These are phyloP conservation scores for Septoria linicola DNA, from an alignment of 2,329 filamentous ascomycete genomes.

Conservation along the genomic window DNA sequence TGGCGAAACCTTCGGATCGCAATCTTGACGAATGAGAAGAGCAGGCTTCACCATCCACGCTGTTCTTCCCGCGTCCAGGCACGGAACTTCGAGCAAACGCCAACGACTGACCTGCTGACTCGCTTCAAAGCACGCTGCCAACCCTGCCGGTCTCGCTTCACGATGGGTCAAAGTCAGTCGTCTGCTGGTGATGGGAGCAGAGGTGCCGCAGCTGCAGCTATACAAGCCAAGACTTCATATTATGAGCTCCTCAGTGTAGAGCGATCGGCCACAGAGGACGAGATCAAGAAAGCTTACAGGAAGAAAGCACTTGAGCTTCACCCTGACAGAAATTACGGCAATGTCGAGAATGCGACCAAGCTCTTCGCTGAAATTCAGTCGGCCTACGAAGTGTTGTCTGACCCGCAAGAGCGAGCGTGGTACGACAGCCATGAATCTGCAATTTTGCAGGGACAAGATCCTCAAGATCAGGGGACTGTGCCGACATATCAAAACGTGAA, in stretches of 20 bases:
- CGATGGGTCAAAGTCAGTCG: constrained; percentile 51
- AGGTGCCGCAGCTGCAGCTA: constrained; percentile 27
- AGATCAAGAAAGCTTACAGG: constrained; percentile 94
- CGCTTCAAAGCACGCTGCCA: no score
- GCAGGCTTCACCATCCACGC: no score
- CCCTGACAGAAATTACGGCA: constrained; percentile 87
- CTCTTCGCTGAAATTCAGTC: constrained; percentile 89
- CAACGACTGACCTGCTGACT: no score
- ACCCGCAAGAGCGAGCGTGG: constrained; percentile 94
- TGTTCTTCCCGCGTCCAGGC: no score
- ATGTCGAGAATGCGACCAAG: constrained; percentile 77
- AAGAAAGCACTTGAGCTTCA: constrained; percentile 89
- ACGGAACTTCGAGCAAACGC: no score
- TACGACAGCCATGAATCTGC: constrained; percentile 92
- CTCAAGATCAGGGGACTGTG: constrained; percentile 48
- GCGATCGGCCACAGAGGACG: constrained; percentile 72
- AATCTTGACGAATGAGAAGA: no score
- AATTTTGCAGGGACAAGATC: constrained; percentile 69
- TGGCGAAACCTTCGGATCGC: no score
- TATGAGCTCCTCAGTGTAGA: constrained; percentile 81
- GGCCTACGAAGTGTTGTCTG: constrained; percentile 93
- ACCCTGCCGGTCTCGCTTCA: no score
- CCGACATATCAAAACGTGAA: constrained; percentile 68
- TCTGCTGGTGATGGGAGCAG: constrained; percentile 35
- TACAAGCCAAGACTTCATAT: constrained; percentile 68